Evolutionary conservation across 1,139 yeast species (phyloP).

Genomic region (Magnusiomyces sp.): DNA sequence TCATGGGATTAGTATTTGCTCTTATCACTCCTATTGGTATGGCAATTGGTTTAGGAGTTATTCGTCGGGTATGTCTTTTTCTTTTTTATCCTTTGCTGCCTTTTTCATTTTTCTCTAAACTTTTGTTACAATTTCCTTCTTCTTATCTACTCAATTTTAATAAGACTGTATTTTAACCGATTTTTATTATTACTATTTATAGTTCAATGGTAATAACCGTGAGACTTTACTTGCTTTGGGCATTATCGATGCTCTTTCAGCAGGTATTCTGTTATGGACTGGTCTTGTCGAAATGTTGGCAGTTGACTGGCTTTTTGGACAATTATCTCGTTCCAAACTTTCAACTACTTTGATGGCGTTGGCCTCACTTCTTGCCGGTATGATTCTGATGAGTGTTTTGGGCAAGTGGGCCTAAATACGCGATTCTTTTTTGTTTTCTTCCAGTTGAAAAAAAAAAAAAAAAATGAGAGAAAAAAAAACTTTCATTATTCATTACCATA

Average conservation of each 20-base stretch:
- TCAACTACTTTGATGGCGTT: conserved; percentile 25
- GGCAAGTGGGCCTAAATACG: conserved; percentile 36
- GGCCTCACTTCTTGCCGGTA: conserved; percentile 29
- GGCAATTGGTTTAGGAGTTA: conserved; percentile 76
- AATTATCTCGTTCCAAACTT: conserved; percentile 24
- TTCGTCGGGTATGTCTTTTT: too few species aligned
- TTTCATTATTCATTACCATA: too few species aligned
- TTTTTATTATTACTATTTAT: too few species aligned
- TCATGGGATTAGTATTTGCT: conserved; percentile 43
- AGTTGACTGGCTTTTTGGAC: conserved; percentile 46
- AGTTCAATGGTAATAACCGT: conserved; percentile 48
- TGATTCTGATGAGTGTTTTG: conserved; percentile 35
- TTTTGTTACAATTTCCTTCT: too few species aligned
- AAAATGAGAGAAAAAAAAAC: too few species aligned
- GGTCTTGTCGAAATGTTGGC: conserved; percentile 81
- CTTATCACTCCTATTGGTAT: conserved; percentile 73
- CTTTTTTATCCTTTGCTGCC: too few species aligned
- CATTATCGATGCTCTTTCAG: conserved; percentile 64
- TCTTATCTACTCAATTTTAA: too few species aligned
- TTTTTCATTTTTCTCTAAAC: too few species aligned
- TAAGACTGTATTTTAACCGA: too few species aligned
- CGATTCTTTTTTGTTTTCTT: too few species aligned
- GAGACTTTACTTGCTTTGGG: conserved; percentile 62
- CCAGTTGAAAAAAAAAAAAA: too few species aligned
- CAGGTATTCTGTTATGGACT: conserved; percentile 74